Evolutionary conservation across 2,329 filamentous ascomycete species (phyloP), one percentile per base, ranked within the genome.

Genomic region (Colletotrichum gloeosporioides): DNA sequence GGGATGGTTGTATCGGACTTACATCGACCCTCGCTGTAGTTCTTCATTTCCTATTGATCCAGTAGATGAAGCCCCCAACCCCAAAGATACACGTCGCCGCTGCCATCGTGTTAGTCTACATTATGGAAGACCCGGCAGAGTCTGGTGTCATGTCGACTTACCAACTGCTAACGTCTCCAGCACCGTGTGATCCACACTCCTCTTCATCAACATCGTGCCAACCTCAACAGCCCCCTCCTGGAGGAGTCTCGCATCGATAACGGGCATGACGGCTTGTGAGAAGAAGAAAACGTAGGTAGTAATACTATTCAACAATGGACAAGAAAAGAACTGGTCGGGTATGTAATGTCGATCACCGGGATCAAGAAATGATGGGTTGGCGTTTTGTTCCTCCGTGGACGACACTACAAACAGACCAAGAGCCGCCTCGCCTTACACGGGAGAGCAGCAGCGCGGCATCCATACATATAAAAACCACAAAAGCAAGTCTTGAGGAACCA

Each of bases 31-130:
- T 49, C 10, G 29, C 55, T 34, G 10, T 29, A 8, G 12, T 31
- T 18, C 9, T 65, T 64, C 66, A 76, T 36, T 65, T 53, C 44
- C 44, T 53, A 59, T 76, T 76, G 36, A 74, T 69, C 74, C 74
- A 76, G 55, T 76, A 76, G 49, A 76, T 76, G 44, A 69, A 73
- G n/a, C 74, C 74, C 3, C 74, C 74, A 2, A 76, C 74, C 22
- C 74, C 74, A n/a, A 76, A 76, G 13, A 76, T 44, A 4, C 32
- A 32, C 3, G 65, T 69, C 9, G 31, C 74, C 12, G 70, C 74
- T 76, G 22, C 3, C 27, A 16, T 3, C 8, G 22, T n/a, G 6
- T 66, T 9, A 61, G 18, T n/a, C 12, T 1, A 12, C 31, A n/a
- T 18, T 31, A 13, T 67, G 25, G 6, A 61, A 16, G 66, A 13